phyloP scores from a whole-genome alignment of 2,329 filamentous ascomycete genomes.

The Cordyceps tenuipes region DNA sequence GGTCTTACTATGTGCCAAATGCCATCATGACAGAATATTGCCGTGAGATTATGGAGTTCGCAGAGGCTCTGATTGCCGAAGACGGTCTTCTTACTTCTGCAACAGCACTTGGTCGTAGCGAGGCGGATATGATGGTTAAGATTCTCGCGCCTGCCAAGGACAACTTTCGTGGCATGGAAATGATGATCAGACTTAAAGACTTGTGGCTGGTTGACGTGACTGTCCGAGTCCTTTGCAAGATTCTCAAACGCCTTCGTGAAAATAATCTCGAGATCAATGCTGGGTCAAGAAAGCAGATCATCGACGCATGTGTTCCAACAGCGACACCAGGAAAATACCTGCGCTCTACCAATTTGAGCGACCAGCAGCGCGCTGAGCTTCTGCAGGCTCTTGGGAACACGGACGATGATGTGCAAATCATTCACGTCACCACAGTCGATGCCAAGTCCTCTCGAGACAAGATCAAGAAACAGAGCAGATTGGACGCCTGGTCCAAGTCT shows the following conservation, averaged over 20 bases:
- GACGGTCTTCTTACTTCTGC: constrained; percentile 76
- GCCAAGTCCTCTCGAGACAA: constrained; percentile 24
- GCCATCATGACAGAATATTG: constrained; percentile 83
- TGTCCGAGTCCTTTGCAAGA: constrained; percentile 74
- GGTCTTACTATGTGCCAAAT: constrained; percentile 72
- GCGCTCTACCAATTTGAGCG: constrained; percentile 70
- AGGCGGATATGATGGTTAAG: constrained; percentile 31
- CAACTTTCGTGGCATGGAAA: constrained; percentile 61
- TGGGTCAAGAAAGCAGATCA: constrained; percentile 51
- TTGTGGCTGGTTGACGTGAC: constrained; percentile 75
- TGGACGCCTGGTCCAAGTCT: constrained; percentile 56
- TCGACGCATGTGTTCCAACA: constrained; percentile 55
- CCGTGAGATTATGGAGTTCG: constrained; percentile 89
- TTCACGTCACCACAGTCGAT: constrained; percentile 30
- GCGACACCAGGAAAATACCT: constrained; percentile 44
- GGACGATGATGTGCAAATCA: constrained; percentile 44
- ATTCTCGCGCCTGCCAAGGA: constrained; percentile 33
- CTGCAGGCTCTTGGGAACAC: constrained; percentile 53
- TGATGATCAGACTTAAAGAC: constrained; percentile 86
- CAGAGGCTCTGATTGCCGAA: constrained; percentile 74
- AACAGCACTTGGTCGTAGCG: constrained; percentile 24
- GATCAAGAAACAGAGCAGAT: constrained; percentile 47
- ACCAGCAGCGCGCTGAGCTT: constrained; percentile 78
- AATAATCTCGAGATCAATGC: constrained; percentile 63
- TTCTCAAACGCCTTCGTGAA: constrained; percentile 72